Conservation (phyloP, 2,329 filamentous ascomycete genomes). For the Penicillium sp. region DNA sequence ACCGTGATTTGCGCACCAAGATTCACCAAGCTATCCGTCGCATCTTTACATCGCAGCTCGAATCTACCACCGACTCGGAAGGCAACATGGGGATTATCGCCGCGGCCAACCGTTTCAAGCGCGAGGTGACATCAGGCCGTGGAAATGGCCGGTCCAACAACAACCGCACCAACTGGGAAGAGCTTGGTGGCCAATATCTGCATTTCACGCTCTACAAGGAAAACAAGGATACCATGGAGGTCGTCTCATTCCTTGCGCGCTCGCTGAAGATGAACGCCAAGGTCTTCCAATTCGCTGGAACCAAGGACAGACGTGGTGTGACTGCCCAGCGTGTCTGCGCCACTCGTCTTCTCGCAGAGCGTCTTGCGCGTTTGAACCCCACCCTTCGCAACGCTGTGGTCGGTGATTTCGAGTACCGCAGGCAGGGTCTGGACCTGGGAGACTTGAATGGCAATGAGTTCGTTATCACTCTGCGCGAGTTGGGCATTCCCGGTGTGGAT, state of each 20-base stretch:
- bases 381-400: constrained; percentile 63
- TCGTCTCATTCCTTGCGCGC: constrained; percentile 73
- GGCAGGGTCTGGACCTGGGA: constrained; percentile 74
- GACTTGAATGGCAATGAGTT: constrained; percentile 91
- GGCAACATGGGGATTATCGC: constrained; percentile 65
- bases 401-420: constrained; percentile 79
- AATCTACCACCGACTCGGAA: constrained; percentile 74
- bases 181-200: constrained; percentile 75
- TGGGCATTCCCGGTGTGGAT: constrained; percentile 58
- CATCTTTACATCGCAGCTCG: constrained; percentile 76
- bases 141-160: constrained; percentile 30
- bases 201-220: constrained; percentile 96
- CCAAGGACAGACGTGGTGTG: constrained; percentile 85
- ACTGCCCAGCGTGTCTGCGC: constrained; percentile 81
- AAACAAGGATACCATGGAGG: constrained; percentile 96
- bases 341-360: constrained; percentile 61
- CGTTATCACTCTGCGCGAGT: constrained; percentile 85
- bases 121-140: constrained; percentile 33
- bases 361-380: constrained; percentile 65
- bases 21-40: constrained; percentile 71
- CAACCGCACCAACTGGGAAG: constrained; percentile 61
- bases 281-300: constrained; percentile 79
- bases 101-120: constrained; percentile 37
- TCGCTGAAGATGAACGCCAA: constrained; percentile 70
- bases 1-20: constrained; percentile 63